Evolutionary conservation across 2,329 filamentous ascomycete genomes (phyloP).

Genomic region (Tolypocladium cylindrosporum): DNA sequence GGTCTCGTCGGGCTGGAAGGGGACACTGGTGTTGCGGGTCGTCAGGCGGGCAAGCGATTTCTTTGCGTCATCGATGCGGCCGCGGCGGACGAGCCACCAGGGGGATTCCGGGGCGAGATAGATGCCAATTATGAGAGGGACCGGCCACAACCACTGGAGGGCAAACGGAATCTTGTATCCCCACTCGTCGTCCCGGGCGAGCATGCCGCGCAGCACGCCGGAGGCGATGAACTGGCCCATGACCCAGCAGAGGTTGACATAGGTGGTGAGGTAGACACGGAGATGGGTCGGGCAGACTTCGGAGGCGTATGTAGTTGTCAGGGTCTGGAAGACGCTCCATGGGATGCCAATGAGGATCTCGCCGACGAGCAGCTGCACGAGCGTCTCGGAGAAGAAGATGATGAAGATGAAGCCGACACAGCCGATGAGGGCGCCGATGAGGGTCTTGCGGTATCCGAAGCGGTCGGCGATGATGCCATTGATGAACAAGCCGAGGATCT

Average conservation of each 20-base stretch:
- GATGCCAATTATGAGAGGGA: constrained; percentile 31
- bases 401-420: constrained; percentile 36
- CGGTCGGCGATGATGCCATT: constrained; percentile 38
- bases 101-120: constrained; percentile 38
- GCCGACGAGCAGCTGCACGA: constrained; percentile 30
- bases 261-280: constrained; percentile 37
- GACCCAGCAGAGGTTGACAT: constrained; percentile 40
- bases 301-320: constrained; percentile 37
- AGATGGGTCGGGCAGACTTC: constrained; percentile 35
- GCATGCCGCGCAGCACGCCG: constrained; percentile 30
- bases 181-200: constrained; percentile 27
- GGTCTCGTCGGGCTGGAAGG: constrained; percentile 30
- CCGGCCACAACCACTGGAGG: constrained; percentile 38
- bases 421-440: constrained; percentile 30
- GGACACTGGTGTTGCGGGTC: constrained; percentile 20
- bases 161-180: constrained; percentile 38
- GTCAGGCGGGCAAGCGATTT: constrained; percentile 29
- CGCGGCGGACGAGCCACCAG: constrained; percentile 37
- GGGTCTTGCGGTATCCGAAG: constrained; percentile 35
- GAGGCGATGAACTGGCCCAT: constrained; percentile 36
- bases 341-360: constrained; percentile 37
- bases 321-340: constrained; percentile 36
- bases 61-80: constrained; percentile 27
- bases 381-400: constrained; percentile 33
- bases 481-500: constrained; percentile 39